Evolutionary conservation across 257 asterid genomes (phyloP).

Genomic region (Ilex asprella): DNA sequence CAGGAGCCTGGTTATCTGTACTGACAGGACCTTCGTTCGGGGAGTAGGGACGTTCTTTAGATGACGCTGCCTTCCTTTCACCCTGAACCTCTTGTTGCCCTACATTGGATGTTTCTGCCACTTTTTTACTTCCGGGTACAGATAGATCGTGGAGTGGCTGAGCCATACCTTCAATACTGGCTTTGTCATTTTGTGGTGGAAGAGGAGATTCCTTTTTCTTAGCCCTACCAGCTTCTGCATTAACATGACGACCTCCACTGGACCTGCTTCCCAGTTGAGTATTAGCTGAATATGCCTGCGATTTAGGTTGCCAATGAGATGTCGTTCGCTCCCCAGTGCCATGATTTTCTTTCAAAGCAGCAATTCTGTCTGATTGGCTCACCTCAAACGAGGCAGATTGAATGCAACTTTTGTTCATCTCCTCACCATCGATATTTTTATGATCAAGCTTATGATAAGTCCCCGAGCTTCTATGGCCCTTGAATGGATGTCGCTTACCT

Average conservation of each 20-base stretch:
- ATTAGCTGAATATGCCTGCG: conserved; percentile 25
- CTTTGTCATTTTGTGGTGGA: conserved; percentile 22
- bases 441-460: conserved; percentile 28
- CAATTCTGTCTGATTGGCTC: conserved; percentile 37
- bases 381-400: conserved; percentile 31
- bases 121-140: conserved; percentile 20
- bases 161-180: conserved; percentile 13
- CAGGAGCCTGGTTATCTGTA: conserved; percentile 29
- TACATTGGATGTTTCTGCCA: conserved; percentile 16
- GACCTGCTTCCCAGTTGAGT: conserved; percentile 34
- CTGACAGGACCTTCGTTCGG: conserved; percentile 41
- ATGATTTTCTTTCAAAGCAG: conserved; percentile 37
- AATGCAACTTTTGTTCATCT: conserved; percentile 28
- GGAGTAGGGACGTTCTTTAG: conserved; percentile 42
- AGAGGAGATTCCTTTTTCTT: conserved; percentile 39
- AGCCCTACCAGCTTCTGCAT: conserved; percentile 27
- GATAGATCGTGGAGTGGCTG: conserved; percentile 23
- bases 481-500: conserved; percentile 48
- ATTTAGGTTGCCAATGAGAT: conserved; percentile 85
- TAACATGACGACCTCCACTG: conserved; percentile 26
- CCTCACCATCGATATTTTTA: conserved; percentile 27
- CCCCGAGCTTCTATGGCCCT: conserved; percentile 38
- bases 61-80: conserved; percentile 37
- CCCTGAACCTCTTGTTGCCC: conserved; percentile 36
- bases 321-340: conserved; percentile 40